A percentile compares a stretch with the other conserved stretches of the same genome.
Evolutionary conservation across 2,329 filamentous ascomycete genomes (phyloP).

Genomic region (Arachnomyces sp.): DNA sequence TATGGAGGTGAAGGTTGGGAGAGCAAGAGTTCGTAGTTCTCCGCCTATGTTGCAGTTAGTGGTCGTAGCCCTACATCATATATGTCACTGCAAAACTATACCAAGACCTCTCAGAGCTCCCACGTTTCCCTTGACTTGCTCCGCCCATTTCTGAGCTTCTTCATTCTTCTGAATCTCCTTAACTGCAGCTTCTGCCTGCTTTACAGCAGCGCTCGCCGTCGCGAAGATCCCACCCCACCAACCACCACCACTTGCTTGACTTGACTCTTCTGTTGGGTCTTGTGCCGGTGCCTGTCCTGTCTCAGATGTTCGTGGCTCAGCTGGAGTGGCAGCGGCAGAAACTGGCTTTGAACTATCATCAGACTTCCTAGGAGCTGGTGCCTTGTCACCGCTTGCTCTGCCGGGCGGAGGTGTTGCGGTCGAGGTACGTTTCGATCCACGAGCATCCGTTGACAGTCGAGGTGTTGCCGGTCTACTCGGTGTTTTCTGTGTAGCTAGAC

Average conservation of each 20-base stretch:
- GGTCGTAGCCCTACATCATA: too few species aligned
- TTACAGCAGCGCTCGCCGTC: constrained; percentile 65
- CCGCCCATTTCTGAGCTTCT: constrained; percentile 91
- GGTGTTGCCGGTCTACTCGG: constrained; percentile 74
- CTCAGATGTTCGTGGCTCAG: constrained; percentile 38
- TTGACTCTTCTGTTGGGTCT: constrained; percentile 43
- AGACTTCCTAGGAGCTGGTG: constrained; percentile 55
- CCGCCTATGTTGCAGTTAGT: constrained; percentile 54
- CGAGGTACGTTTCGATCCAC: constrained; percentile 48
- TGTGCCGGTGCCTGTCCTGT: constrained; percentile 52
- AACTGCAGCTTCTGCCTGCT: constrained; percentile 85
- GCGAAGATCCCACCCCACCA: constrained; percentile 87
- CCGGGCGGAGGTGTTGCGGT: constrained; percentile 33
- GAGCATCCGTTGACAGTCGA: constrained; percentile 54
- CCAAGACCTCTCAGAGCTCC: constrained; percentile 68
- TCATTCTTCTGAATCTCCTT: constrained; percentile 95
- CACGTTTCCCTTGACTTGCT: constrained; percentile 86
- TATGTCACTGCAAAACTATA: too few species aligned
- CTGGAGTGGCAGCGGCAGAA: constrained; percentile 45
- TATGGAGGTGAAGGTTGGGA: constrained; percentile 91
- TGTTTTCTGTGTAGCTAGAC: constrained; percentile 64
- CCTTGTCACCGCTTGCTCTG: constrained; percentile 59
- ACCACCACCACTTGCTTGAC: constrained; percentile 51
- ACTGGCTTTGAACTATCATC: constrained; percentile 67
- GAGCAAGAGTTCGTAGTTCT: constrained; percentile 74